Percentiles rank a stretch among this genome's conserved stretches.
Conservation (phyloP, 352 stramenopile genomes). For the Phytophthora quininea region DNA sequence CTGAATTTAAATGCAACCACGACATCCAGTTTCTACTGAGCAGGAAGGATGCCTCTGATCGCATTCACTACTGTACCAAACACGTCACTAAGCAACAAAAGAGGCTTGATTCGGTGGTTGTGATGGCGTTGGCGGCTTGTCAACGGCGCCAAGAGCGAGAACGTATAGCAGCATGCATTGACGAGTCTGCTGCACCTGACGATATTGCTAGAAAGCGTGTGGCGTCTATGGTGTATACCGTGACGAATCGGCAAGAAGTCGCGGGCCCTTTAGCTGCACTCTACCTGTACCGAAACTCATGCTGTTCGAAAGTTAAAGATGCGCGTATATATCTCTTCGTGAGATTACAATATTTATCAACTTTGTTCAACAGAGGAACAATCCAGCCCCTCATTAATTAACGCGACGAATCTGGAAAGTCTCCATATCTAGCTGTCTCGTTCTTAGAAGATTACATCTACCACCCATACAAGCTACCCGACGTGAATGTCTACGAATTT, state of each 20-base stretch:
- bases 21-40: neutral
- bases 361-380: slow-evolving; percentile 1
- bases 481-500: slow-evolving; percentile 5
- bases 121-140: slow-evolving; percentile 3
- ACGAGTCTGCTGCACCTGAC: neutral
- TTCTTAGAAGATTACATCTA: slow-evolving; percentile 9
- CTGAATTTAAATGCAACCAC: neutral
- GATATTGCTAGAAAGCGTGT: neutral
- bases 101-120: slow-evolving; percentile 4
- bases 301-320: slow-evolving; percentile 8
- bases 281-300: slow-evolving; percentile 3
- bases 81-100: slow-evolving; percentile 17
- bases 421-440: neutral
- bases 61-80: slow-evolving; percentile 11
- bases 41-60: neutral
- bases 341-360: neutral
- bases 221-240: neutral
- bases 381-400: neutral
- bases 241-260: slow-evolving; percentile 9
- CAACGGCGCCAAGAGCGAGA: slow-evolving; percentile 7
- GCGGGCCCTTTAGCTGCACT: slow-evolving; percentile 2
- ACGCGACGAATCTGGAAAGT: neutral
- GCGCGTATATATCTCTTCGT: neutral
- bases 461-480: neutral
- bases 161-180: neutral